Evolutionary conservation across 805 yeast species (phyloP).

Genomic region (Saccharomycopsis babjevae): DNA sequence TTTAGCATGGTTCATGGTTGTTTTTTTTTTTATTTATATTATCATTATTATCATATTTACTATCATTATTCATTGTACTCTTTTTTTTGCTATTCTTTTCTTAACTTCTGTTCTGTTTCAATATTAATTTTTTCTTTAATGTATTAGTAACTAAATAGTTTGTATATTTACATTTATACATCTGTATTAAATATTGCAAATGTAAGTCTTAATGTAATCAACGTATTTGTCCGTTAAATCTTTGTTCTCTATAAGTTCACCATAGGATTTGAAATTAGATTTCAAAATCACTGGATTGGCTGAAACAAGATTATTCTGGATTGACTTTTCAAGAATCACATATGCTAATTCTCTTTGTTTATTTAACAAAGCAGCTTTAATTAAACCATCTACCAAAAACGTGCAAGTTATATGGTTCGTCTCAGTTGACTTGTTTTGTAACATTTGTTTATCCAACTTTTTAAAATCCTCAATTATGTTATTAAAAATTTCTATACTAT

Average conservation of each 20-base stretch:
- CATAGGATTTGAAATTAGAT: slow-evolving; percentile 8
- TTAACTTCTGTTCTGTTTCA: not conserved
- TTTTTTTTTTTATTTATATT: too few relatives aligned
- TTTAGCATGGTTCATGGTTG: not conserved
- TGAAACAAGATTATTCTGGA: slow-evolving; percentile 5
- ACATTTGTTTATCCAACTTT: not conserved
- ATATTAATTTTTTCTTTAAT: not conserved
- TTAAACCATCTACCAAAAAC: slow-evolving; percentile 10
- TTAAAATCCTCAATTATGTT: slow-evolving; percentile 1
- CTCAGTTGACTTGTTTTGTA: not conserved
- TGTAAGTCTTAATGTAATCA: not conserved
- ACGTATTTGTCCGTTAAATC: not conserved
- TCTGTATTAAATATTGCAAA: not conserved
- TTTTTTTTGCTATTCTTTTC: not conserved
- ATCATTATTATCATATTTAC: too few relatives aligned
- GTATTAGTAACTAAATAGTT: not conserved
- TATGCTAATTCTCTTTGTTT: slow-evolving; percentile 13
- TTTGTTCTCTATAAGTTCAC: slow-evolving; percentile 4
- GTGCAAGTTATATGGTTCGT: not conserved
- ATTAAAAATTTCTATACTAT: slow-evolving; percentile 7
- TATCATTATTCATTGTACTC: too few relatives aligned
- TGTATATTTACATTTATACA: not conserved
- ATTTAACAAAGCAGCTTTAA: slow-evolving; percentile 8
- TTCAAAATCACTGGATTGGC: not conserved
- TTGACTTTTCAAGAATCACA: slow-evolving; percentile 13